Percentiles rank a stretch among this genome's conserved stretches.
phyloP scores from a whole-genome alignment of 2,329 filamentous ascomycete genomes.

The Ceratocystis papillata region DNA sequence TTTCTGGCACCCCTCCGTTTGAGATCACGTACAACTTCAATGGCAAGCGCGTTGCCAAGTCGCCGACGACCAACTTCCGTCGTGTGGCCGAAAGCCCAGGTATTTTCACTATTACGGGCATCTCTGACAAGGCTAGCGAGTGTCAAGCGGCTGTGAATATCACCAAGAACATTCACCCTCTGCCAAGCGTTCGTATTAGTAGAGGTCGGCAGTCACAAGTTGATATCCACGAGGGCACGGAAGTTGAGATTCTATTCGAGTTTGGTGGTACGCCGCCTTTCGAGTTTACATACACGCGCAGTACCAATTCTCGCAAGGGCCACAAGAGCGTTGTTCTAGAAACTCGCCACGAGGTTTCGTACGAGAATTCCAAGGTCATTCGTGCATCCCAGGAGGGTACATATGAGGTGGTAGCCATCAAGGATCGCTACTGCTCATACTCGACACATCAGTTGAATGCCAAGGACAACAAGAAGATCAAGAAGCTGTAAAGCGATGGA shows the following conservation, averaged over 20 bases:
- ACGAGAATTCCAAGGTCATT: conserved; percentile 70
- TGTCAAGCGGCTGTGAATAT: conserved; percentile 73
- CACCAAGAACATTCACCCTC: conserved; percentile 74
- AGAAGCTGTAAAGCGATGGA: conserved; percentile 20
- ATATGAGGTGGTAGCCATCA: conserved; percentile 94
- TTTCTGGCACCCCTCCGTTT: conserved; percentile 85
- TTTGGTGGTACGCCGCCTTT: conserved; percentile 95
- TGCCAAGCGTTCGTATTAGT: conserved; percentile 83
- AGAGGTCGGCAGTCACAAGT: conserved; percentile 69
- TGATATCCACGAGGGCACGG: conserved; percentile 93
- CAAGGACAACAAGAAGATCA: conserved; percentile 35
- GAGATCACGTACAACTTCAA: conserved; percentile 88
- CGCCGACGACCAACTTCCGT: conserved; percentile 71
- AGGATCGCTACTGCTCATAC: conserved; percentile 85
- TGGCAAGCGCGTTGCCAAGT: conserved; percentile 67
- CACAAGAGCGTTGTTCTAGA: conserved; percentile 74
- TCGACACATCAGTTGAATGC: conserved; percentile 55
- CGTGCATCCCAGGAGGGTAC: conserved; percentile 87
- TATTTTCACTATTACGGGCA: conserved; percentile 72
- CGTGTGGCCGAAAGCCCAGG: conserved; percentile 88
- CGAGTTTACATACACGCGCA: conserved; percentile 93
- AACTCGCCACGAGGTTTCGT: conserved; percentile 75
- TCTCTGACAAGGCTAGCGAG: conserved; percentile 79
- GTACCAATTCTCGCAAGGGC: conserved; percentile 70
- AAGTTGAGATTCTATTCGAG: conserved; percentile 86